A percentile compares a stretch with the other conserved stretches of the same genome.
Evolutionary conservation across 192 early-diverging fungal genomes (phyloP).

Genomic region (Paraglomus brasilianum): DNA sequence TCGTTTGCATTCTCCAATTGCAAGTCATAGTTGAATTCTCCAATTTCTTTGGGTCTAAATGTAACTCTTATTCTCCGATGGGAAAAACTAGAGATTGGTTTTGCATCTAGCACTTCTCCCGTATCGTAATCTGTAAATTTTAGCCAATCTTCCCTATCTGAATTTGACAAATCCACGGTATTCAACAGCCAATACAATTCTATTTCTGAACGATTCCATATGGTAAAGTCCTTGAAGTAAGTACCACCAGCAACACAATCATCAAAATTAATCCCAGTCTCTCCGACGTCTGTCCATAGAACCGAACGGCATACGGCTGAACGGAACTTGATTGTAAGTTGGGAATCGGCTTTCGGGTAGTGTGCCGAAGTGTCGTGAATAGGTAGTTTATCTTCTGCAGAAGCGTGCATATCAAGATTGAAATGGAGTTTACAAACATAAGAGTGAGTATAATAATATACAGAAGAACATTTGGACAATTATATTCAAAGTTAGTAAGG

Average conservation of each 20-base stretch:
- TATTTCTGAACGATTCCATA: constrained; percentile 89
- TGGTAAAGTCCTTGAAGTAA: constrained; percentile 88
- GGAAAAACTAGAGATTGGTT: constrained; percentile 69
- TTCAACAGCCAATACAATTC: constrained; percentile 86
- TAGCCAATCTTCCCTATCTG: constrained; percentile 60
- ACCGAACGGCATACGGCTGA: constrained; percentile 87
- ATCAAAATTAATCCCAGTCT: constrained; percentile 90
- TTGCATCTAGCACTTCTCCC: constrained; percentile 43
- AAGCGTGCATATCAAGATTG: neutral
- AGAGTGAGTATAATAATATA: neutral
- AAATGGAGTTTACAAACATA: constrained; percentile 4
- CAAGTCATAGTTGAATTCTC: constrained; percentile 89
- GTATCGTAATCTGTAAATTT: constrained; percentile 76
- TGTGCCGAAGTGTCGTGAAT: neutral
- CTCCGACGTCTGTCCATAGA: constrained; percentile 88
- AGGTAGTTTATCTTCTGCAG: neutral
- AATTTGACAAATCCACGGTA: constrained; percentile 62
- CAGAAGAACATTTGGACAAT: neutral
- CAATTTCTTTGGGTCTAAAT: constrained; percentile 83
- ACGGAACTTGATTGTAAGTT: constrained; percentile 71
- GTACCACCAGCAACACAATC: constrained; percentile 88
- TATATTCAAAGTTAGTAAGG: too few species aligned
- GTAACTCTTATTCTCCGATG: constrained; percentile 72
- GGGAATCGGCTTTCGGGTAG: constrained; percentile 49
- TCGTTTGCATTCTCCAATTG: constrained; percentile 92